Evolutionary conservation across 345 rosid genomes (phyloP), one percentile per base, ranked within the genome.

Genomic region (Pistacia integerrima): DNA sequence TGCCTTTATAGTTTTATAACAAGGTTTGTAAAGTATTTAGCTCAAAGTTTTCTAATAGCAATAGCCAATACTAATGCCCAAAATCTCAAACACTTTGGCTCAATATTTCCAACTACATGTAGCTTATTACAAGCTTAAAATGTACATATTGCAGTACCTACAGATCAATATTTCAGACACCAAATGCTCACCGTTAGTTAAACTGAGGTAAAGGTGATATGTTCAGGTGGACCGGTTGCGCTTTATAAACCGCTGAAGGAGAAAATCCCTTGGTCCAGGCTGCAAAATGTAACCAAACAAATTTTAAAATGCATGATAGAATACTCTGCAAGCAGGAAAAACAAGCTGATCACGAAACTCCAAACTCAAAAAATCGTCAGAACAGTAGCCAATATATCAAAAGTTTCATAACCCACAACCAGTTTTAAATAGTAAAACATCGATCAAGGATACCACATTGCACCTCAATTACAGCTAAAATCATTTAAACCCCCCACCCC

Each of bases 231-330:
- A 79, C 44, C 88, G 81, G 72, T 87, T 83, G 67, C 93, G 85
- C 82, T 81, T 87, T 67, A 90, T 90, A 61, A 87, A 89, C 76
- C 92, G 89, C 13, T 87, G 90, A 70, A 92, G 78, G 71, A 85
- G 86, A 71, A 67, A 79, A 75, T 87, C 89, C 65, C 85, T 86
- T 41, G 97, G 92, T 57, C 97, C 97, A 73, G 97, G 90, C 94
- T 92, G 87, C 88, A 87, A 64, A 74, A 4, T 75, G 71, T 16
- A 54, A 59, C 49, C 35, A 69, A 16, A 30, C 10, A 67, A 30
- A 74, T 57, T 44, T 64, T 12, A 71, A n/a, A 62, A 12, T 13
- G 48, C 64, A 74, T 14, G 16, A 36, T 13, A 55, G 25, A 44
- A 64, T 70, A 57, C 71, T 65, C 69, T 54, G 69, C 60, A 67